A percentile compares a stretch with the other conserved stretches of the same genome.
These are phyloP conservation scores for Ormosia semicastrata DNA, from an alignment of 306 rosid genomes.

Conservation along the genomic window DNA sequence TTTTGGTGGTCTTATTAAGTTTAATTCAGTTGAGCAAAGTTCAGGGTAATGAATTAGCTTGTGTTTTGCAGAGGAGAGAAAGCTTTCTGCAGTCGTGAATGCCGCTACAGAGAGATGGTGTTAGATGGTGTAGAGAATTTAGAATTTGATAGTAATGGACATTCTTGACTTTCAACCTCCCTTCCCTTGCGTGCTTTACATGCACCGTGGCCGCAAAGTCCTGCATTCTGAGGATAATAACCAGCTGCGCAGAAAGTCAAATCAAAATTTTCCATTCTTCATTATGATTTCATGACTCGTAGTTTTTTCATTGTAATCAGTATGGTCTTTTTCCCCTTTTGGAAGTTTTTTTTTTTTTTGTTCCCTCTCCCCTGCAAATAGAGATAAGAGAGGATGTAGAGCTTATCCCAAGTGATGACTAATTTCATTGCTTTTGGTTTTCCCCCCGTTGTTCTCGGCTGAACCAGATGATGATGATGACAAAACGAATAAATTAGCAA, in stretches of 20 bases:
- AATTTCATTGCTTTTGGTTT: conserved; percentile 43
- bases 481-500: not conserved
- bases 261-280: conserved; percentile 27
- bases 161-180: conserved; percentile 12
- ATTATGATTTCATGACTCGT: conserved; percentile 5
- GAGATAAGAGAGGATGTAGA: conserved; percentile 59
- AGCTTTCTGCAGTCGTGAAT: conserved; percentile 83
- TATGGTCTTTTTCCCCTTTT: not conserved
- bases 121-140: conserved; percentile 52
- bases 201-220: conserved; percentile 6
- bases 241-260: conserved; percentile 26
- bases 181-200: not conserved
- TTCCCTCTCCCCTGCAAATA: conserved; percentile 52
- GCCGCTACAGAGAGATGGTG: conserved; percentile 78
- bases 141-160: conserved; percentile 37
- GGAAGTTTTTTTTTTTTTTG: not conserved
- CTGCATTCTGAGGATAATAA: conserved; percentile 20
- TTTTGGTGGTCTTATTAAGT: not conserved
- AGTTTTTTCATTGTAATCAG: conserved; percentile 12
- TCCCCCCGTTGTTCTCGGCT: conserved; percentile 35
- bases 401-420: conserved; percentile 36
- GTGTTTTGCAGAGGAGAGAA: conserved; percentile 77
- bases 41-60: not conserved
- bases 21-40: not conserved
- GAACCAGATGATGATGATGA: conserved; percentile 37